These are phyloP conservation scores for Primulina huaijiensis DNA, from an alignment of 257 asterid genomes.

Conservation along the genomic window DNA sequence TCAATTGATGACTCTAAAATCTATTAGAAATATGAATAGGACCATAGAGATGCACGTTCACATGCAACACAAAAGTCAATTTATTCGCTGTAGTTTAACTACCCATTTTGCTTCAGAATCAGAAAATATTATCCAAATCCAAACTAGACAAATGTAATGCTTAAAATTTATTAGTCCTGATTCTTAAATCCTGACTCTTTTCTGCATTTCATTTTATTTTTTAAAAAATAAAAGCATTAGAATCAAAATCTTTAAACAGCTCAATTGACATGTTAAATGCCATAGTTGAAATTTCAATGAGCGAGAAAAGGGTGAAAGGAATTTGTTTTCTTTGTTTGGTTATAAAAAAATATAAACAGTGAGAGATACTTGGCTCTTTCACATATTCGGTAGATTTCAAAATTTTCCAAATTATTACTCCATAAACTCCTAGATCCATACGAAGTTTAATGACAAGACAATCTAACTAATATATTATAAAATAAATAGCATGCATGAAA, in stretches of 20 bases:
- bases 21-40: background rate
- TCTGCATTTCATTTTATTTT: background rate
- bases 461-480: background rate
- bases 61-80: background rate
- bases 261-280: background rate
- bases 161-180: background rate
- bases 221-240: background rate
- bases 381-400: background rate
- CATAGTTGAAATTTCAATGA: background rate
- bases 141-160: background rate
- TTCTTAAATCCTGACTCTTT: background rate
- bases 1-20: background rate
- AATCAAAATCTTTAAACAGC: background rate
- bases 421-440: background rate
- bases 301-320: background rate
- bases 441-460: background rate
- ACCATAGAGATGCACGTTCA: background rate
- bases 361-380: background rate
- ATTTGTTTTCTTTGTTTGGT: background rate
- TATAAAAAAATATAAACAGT: background rate
- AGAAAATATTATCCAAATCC: conserved; percentile 4
- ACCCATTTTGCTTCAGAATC: background rate
- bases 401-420: background rate
- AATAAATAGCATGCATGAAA: background rate
- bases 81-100: background rate